Percentiles rank a stretch among this genome's conserved stretches.
phyloP scores from a whole-genome alignment of 2,329 filamentous ascomycete species.

The Juglanconis juglandina region DNA sequence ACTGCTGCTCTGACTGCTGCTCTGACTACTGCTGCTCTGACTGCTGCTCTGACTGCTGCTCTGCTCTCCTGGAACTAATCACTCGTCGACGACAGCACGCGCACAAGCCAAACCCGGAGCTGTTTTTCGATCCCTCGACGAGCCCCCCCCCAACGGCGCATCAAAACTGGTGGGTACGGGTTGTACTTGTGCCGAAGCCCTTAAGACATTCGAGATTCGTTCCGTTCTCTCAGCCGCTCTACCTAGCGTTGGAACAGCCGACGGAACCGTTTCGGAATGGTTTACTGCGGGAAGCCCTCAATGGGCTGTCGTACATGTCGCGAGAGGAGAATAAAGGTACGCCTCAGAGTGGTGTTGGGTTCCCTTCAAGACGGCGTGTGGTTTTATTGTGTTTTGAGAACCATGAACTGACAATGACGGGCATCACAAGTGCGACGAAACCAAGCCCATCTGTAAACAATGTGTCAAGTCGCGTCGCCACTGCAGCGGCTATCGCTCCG shows the following conservation, averaged over 20 bases:
- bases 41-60: too few relatives aligned
- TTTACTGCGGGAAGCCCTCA: slow-evolving; percentile 64
- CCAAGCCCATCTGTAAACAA: slow-evolving; percentile 61
- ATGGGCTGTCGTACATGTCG: slow-evolving; percentile 71
- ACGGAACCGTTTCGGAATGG: slow-evolving; percentile 42
- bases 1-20: too few relatives aligned
- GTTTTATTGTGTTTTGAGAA: background rate
- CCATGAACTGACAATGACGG: slow-evolving; percentile 12
- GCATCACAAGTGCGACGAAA: slow-evolving; percentile 59
- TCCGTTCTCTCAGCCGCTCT: too few relatives aligned
- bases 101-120: too few relatives aligned
- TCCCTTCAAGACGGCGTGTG: background rate
- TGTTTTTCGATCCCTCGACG: too few relatives aligned
- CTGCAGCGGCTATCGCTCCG: slow-evolving; percentile 66
- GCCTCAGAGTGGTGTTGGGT: slow-evolving; percentile 18
- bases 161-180: too few relatives aligned
- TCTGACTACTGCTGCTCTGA: too few relatives aligned
- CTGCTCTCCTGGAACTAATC: too few relatives aligned
- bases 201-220: too few relatives aligned
- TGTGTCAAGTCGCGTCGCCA: slow-evolving; percentile 60
- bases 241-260: background rate
- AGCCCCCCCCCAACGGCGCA: too few relatives aligned
- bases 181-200: too few relatives aligned
- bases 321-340: slow-evolving; percentile 69
- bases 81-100: too few relatives aligned